phyloP scores from a whole-genome alignment of 208 protist genomes.

The Willaertia magna region DNA sequence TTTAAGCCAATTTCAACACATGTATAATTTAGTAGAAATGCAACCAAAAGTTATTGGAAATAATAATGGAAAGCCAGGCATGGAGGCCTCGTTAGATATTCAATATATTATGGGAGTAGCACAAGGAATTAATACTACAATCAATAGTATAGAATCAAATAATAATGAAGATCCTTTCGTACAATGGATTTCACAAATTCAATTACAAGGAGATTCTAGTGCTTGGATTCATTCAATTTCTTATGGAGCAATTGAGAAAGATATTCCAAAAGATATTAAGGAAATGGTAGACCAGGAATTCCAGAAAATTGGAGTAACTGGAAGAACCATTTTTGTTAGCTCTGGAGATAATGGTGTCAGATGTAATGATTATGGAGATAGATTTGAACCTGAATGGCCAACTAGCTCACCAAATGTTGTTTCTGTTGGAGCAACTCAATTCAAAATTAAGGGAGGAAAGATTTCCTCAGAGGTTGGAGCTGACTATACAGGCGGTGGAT shows the following conservation, averaged over 20 bases:
- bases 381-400: slow-evolving; percentile 11
- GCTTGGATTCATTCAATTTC: neutral
- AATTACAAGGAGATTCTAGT: neutral
- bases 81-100: slow-evolving; percentile 1
- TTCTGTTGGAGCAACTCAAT: slow-evolving; percentile 18
- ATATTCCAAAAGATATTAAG: neutral
- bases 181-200: neutral
- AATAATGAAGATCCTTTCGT: neutral
- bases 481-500: slow-evolving; percentile 11
- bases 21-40: neutral
- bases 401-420: neutral
- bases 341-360: neutral
- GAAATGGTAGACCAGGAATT: neutral
- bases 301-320: neutral
- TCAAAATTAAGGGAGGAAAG: neutral
- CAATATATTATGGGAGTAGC: neutral
- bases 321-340: neutral
- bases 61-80: neutral
- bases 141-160: neutral
- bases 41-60: neutral
- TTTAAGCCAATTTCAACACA: neutral
- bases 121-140: neutral
- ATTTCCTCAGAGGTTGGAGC: neutral
- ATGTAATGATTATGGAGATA: neutral
- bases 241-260: neutral